phyloP scores from a whole-genome alignment of 371 early-diverging fungal genomes.

The Mortierella sp. region DNA sequence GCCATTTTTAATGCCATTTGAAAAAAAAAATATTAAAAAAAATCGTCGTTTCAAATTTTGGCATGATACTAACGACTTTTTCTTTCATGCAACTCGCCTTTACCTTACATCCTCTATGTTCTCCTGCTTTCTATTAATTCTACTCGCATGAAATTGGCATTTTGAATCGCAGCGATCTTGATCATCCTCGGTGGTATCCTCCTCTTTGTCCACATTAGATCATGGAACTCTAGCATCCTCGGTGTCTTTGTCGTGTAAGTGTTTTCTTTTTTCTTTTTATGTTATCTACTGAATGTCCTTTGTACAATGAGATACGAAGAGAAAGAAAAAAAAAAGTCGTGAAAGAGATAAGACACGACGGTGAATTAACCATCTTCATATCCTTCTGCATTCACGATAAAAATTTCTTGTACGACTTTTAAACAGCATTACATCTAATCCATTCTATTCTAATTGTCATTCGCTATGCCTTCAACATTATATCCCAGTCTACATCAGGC shows the following conservation, averaged over 20 bases:
- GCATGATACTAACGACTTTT: not conserved
- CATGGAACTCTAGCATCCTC: slow-evolving; percentile 50
- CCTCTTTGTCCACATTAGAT: slow-evolving; percentile 34
- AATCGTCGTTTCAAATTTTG: not conserved
- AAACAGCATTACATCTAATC: too few species aligned
- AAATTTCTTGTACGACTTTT: too few species aligned
- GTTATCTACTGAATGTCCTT: not conserved
- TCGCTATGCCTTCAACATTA: not conserved
- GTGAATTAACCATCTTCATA: too few species aligned
- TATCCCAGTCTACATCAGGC: slow-evolving; percentile 32
- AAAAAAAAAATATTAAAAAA: too few species aligned
- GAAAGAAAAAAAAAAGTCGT: too few species aligned
- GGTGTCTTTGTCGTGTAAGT: slow-evolving; percentile 39
- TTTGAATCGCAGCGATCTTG: slow-evolving; percentile 19
- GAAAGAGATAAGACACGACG: too few species aligned
- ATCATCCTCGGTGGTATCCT: slow-evolving; percentile 44
- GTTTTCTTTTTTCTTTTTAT: not conserved
- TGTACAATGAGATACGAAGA: too few species aligned
- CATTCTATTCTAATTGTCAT: too few species aligned
- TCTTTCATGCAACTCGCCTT: not conserved
- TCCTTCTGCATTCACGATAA: too few species aligned
- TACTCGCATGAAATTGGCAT: not conserved
- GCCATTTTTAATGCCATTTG: too few species aligned
- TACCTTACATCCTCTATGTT: not conserved
- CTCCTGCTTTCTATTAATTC: not conserved